Evolutionary conservation across 495 filamentous ascomycete genomes (phyloP).

Genomic region (Penicillium flavigenum): DNA sequence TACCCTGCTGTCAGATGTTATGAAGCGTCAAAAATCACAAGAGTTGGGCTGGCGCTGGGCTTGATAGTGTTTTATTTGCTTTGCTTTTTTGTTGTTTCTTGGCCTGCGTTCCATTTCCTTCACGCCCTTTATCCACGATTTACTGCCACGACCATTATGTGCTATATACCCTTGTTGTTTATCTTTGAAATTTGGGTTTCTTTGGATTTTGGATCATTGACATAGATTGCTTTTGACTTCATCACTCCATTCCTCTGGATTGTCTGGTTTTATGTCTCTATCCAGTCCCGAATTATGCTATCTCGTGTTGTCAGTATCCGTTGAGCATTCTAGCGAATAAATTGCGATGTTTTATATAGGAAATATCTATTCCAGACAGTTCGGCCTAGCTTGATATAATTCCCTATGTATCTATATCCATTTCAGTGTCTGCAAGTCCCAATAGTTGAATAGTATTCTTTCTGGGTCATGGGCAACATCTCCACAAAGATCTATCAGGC

Average conservation of each 20-base stretch:
- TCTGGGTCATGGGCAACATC: not conserved
- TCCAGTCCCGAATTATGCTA: not conserved
- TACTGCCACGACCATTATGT: not conserved
- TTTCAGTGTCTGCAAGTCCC: not conserved
- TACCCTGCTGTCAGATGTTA: conserved; percentile 32
- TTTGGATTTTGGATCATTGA: not conserved
- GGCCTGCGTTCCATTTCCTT: not conserved
- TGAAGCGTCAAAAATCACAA: conserved; percentile 30
- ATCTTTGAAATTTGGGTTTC: not conserved
- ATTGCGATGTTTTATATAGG: not conserved
- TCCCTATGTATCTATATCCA: too few species aligned
- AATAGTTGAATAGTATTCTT: not conserved
- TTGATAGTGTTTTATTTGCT: not conserved
- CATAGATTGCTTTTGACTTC: not conserved
- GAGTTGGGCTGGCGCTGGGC: conserved; percentile 44
- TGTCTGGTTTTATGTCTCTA: not conserved
- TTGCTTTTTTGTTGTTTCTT: not conserved
- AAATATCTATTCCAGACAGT: not conserved
- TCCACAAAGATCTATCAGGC: not conserved
- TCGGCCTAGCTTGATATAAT: not conserved
- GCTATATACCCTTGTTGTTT: conserved; percentile 8
- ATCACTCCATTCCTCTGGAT: not conserved
- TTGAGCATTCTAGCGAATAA: not conserved
- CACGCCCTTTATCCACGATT: not conserved
- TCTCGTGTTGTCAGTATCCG: not conserved